Evolutionary conservation across 2,329 filamentous ascomycete genomes (phyloP), one percentile per base, ranked within the genome.

Genomic region (Venturia oleaginea): DNA sequence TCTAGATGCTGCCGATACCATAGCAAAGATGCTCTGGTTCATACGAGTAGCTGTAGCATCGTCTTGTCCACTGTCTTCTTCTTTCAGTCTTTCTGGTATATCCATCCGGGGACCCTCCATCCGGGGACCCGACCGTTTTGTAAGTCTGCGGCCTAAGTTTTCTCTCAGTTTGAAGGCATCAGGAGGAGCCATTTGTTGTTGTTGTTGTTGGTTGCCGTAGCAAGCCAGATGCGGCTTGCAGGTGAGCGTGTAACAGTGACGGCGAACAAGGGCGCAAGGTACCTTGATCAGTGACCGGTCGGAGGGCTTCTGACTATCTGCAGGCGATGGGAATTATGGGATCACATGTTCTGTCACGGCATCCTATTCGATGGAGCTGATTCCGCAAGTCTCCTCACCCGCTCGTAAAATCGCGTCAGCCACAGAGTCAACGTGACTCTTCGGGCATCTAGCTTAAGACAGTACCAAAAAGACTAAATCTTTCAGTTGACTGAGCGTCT

Each of bases 21-120:
- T 85, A 63, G 91, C 92, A 74, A 97, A 96, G 64, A 97, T 87
- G 68, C 91, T 95, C 80, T 96, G 92, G 75, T 96, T 94, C 86
- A 96, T 91, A 59, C 13, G 30, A 34, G 79, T 72, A 61, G 83
- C 83, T 17, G 83, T 84, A 66, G 83, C 83, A 72, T 87, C 85
- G 46, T 85, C 81, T 74, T 86, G 84, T 66, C 83, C 82, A 74
- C 87, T 84, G 66, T 83, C 81, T 37, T 82, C 83, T 70, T 83
- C 80, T 69, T 78, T 80, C 67, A 86, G 79, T 64, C 80, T 80
- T 64, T 85, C 83, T 34, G 84, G 84, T 22, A 86, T 78, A 65
- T 82, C 78, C 69, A 79, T 76, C 65, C n/a, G n/a, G n/a, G n/a
- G 82, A 81, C 61, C 74, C 67, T n/a, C n/a, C 42, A 70, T 69